A percentile compares a stretch with the other conserved stretches of the same genome.
These are phyloP conservation scores for Mimosa bimucronata DNA, from an alignment of 306 rosid species.

Conservation along the genomic window DNA sequence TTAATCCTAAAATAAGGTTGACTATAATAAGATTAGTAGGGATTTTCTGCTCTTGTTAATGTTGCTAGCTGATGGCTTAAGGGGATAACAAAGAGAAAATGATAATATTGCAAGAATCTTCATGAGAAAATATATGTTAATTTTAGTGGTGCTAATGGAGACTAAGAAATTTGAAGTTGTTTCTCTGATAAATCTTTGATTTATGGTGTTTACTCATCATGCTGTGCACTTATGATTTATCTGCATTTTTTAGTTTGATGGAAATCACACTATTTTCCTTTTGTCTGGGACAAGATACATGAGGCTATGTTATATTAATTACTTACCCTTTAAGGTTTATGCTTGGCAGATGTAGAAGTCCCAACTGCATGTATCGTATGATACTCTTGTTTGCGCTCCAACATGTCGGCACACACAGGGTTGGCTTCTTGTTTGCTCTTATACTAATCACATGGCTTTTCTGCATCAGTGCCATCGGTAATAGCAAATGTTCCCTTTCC, in stretches of 20 bases:
- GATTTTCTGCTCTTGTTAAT: too few species aligned
- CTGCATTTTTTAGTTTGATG: slow-evolving; percentile 9
- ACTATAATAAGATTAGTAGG: too few species aligned
- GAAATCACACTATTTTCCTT: background rate
- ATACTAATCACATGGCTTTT: slow-evolving; percentile 74
- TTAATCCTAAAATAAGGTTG: too few species aligned
- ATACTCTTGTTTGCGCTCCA: slow-evolving; percentile 73
- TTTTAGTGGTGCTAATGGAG: background rate
- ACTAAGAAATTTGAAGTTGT: background rate
- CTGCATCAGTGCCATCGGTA: slow-evolving; percentile 78
- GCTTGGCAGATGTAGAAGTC: slow-evolving; percentile 67
- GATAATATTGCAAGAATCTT: background rate
- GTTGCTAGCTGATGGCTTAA: too few species aligned
- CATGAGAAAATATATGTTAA: background rate
- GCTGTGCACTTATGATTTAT: slow-evolving; percentile 14
- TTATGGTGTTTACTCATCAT: background rate
- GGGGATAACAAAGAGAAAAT: too few species aligned
- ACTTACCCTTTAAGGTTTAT: slow-evolving; percentile 21
- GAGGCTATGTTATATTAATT: background rate
- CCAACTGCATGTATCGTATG: slow-evolving; percentile 67
- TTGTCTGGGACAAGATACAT: background rate
- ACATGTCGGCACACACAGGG: slow-evolving; percentile 80
- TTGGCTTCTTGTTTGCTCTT: slow-evolving; percentile 80
- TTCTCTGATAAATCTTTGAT: background rate
- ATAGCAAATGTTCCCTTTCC: too few species aligned